These are phyloP conservation scores for Ceratocystis variospora DNA, from an alignment of 2,329 filamentous ascomycete genomes.

Conservation along the genomic window DNA sequence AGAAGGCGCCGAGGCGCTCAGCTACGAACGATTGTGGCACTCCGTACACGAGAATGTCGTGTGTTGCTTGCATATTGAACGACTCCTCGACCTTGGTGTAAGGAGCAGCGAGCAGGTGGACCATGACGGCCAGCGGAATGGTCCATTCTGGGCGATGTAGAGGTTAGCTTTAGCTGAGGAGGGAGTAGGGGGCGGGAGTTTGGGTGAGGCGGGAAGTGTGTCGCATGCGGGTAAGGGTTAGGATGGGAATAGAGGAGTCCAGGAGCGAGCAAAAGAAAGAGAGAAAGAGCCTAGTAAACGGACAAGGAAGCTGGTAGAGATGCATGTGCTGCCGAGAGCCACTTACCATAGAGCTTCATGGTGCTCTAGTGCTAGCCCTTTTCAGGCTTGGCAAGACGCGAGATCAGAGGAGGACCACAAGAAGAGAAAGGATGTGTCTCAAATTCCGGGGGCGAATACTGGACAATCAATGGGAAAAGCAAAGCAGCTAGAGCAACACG, in stretches of 20 bases:
- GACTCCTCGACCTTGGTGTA: slow-evolving; percentile 98
- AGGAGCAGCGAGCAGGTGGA: slow-evolving; percentile 62
- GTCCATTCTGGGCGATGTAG: slow-evolving; percentile 30
- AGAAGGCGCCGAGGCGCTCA: slow-evolving; percentile 42
- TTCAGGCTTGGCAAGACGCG: not conserved
- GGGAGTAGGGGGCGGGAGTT: not conserved
- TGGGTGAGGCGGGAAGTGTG: slow-evolving; percentile 21
- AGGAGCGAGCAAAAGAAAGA: not conserved
- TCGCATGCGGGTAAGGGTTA: slow-evolving; percentile 17
- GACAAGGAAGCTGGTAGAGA: too few relatives aligned
- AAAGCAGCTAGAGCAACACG: not conserved
- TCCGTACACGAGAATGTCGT: slow-evolving; percentile 76
- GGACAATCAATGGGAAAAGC: not conserved
- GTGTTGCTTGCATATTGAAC: slow-evolving; percentile 88
- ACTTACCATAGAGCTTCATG: slow-evolving; percentile 18
- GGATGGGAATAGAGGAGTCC: too few relatives aligned
- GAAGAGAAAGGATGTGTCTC: not conserved
- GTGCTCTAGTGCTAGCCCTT: not conserved
- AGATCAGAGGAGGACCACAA: not conserved
- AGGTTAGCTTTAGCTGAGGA: slow-evolving; percentile 15
- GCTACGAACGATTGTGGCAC: slow-evolving; percentile 45
- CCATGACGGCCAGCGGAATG: slow-evolving; percentile 47
- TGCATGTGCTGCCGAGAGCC: too few relatives aligned
- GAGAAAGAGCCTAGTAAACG: not conserved
- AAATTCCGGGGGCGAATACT: not conserved